Conservation (phyloP, 352 stramenopile genomes). For the Plasmopara muralis region DNA sequence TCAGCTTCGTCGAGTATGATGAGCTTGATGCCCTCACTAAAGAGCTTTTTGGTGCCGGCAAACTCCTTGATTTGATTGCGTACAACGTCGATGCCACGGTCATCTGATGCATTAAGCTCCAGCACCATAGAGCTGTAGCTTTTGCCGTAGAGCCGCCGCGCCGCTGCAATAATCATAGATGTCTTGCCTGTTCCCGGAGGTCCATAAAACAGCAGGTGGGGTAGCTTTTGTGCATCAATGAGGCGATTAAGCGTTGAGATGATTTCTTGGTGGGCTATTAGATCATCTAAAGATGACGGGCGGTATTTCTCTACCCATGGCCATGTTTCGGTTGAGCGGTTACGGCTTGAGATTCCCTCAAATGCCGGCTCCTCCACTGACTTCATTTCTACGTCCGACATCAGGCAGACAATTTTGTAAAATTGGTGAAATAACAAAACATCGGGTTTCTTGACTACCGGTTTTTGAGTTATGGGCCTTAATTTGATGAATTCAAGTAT, state of each 20-base stretch:
- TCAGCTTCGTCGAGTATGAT: constrained; percentile 99
- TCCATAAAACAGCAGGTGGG: constrained; percentile 96
- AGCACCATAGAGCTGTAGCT: constrained; percentile 94
- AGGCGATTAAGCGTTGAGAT: constrained; percentile 93
- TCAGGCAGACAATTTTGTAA: constrained; percentile 2
- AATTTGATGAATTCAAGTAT: no score
- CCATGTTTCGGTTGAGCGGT: constrained; percentile 80
- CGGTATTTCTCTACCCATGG: constrained; percentile 99
- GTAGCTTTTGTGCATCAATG: constrained; percentile 95
- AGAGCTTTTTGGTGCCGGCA: constrained; percentile 95
- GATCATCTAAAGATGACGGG: constrained; percentile 88
- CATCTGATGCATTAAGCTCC: constrained; percentile 97
- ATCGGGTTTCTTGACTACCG: no score
- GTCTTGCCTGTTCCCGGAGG: constrained; percentile 96
- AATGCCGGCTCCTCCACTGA: constrained; percentile 53
- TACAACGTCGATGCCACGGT: constrained; percentile 95
- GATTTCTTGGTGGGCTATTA: constrained; percentile 97
- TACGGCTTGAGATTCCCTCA: constrained; percentile 76
- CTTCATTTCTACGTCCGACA: constrained; percentile 67
- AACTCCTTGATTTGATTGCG: constrained; percentile 99
- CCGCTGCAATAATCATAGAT: constrained; percentile 95
- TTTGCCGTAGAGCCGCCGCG: constrained; percentile 93
- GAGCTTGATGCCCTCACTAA: constrained; percentile 92
- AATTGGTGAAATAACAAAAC: no score
- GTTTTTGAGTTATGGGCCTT: no score